Conservation (phyloP, 2,329 filamentous ascomycete species). For the Penicillium sp. region DNA sequence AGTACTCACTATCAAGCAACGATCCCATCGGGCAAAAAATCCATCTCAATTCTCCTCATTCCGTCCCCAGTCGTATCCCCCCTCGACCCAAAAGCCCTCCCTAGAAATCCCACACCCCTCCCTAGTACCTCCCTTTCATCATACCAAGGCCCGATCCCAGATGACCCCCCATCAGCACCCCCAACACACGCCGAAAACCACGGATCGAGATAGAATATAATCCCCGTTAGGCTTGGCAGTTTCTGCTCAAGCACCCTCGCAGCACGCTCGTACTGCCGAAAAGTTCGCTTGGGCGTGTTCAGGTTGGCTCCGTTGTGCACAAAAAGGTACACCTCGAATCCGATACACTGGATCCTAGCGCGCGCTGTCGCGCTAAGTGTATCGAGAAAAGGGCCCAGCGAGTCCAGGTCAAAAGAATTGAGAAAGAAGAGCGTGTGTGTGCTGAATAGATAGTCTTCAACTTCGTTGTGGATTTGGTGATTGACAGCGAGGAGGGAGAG, state of each 20-base stretch:
- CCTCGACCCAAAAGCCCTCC: slow-evolving; percentile 33
- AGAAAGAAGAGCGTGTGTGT: slow-evolving; percentile 42
- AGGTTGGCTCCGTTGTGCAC: slow-evolving; percentile 35
- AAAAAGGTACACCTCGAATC: slow-evolving; percentile 44
- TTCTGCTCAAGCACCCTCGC: slow-evolving; percentile 30
- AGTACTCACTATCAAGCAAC: slow-evolving; percentile 18
- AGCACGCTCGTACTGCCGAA: slow-evolving; percentile 37
- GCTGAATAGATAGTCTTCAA: slow-evolving; percentile 41
- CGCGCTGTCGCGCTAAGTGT: slow-evolving; percentile 39
- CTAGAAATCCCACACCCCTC: slow-evolving; percentile 37
- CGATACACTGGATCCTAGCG: slow-evolving; percentile 38
- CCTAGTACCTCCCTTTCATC: slow-evolving; percentile 33
- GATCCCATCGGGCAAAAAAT: slow-evolving; percentile 37
- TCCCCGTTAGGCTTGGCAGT: slow-evolving; percentile 32
- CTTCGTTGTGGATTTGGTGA: slow-evolving; percentile 42
- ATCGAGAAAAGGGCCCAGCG: slow-evolving; percentile 37
- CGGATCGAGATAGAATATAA: slow-evolving; percentile 41
- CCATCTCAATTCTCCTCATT: slow-evolving; percentile 31
- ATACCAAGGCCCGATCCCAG: slow-evolving; percentile 24
- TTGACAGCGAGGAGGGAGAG: slow-evolving; percentile 38
- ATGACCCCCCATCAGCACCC: background rate
- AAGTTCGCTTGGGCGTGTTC: slow-evolving; percentile 38
- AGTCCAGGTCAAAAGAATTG: slow-evolving; percentile 39
- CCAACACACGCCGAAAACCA: slow-evolving; percentile 38
- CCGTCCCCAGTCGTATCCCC: slow-evolving; percentile 32